Conservation (phyloP, 2,329 filamentous ascomycete genomes). For the Diaporthe nobilis region DNA sequence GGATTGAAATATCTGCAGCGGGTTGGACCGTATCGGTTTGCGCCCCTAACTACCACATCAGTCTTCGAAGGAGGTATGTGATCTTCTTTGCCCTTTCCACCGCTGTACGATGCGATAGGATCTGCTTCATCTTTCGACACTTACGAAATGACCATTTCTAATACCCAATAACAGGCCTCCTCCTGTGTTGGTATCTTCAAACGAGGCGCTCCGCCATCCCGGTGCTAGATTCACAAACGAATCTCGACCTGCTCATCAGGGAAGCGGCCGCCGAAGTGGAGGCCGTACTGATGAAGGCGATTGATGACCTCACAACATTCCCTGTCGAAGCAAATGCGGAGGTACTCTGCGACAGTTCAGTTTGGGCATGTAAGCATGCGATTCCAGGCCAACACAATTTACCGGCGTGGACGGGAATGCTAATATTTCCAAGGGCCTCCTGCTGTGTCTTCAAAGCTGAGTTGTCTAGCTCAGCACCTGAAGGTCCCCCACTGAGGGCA, state of each 20-base stretch:
- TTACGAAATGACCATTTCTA: background rate
- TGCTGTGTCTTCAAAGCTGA: background rate
- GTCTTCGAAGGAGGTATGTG: background rate
- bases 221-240: background rate
- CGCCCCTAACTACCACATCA: background rate
- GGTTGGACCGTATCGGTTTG: background rate
- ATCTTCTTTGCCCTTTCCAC: no score
- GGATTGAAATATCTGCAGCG: background rate
- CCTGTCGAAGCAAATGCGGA: background rate
- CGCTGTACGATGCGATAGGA: no score
- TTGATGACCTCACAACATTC: background rate
- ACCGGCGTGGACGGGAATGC: background rate
- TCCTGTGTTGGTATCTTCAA: background rate
- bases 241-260: background rate
- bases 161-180: background rate
- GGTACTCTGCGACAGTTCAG: background rate
- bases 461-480: background rate
- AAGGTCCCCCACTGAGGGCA: background rate
- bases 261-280: background rate
- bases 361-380: background rate
- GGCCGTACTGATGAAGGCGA: background rate
- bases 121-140: accelerated
- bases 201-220: background rate
- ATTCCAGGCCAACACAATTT: accelerated
- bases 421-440: background rate